Base-by-base conservation (phyloP, 1,284 basidiomycete genomes). In the Pholiota adiposa region DNA sequence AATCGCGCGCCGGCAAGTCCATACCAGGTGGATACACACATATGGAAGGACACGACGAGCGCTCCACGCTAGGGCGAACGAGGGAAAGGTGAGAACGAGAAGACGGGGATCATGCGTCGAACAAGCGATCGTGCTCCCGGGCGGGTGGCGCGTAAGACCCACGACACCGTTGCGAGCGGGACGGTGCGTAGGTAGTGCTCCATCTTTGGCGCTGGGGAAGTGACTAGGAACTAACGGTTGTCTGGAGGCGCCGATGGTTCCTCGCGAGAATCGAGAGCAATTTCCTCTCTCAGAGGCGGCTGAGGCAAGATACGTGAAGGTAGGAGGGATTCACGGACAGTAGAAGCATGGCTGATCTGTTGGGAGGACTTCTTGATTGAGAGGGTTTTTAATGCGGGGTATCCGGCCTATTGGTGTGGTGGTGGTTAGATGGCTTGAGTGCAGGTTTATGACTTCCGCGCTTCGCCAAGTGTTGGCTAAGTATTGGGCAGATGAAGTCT, bases 221-320 rank as follows among this genome's bases (percentile, higher is more conserved):
- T 4, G 14, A 38, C 5, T 31, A 11, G 29, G 36, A 50, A 44
- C 8, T 33, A 36, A 25, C 59, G 56, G 59, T 36, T 38, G 49
- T 44, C 29, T 29, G 12, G 23, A 53, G 34, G 12, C n/a, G 43
- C 62, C 58, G 62, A 58, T 55, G 38, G 58, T 41, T 44, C 44
- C 44, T 36, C 33, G 27, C 25, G 9, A 14, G 21, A 41, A 19
- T 3, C 8, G 38, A 21, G 38, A 38, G 19, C 5, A 14, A 29
- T 36, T 41, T 25, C 38, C 25, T 52, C 18, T 9, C 12, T 40
- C 12, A 50, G 11, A 51, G 23, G 21, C 19, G 33, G 52, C 53
- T 58, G 34, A 58, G 44, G 51, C 61, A 48, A 52, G 63, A 64
- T 62, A 58, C 60, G 60, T 34, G 57, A 61, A 59, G 38, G 19